Base-by-base conservation (phyloP, 768 basidiomycete species). In the Hemileccinum impolitum region DNA sequence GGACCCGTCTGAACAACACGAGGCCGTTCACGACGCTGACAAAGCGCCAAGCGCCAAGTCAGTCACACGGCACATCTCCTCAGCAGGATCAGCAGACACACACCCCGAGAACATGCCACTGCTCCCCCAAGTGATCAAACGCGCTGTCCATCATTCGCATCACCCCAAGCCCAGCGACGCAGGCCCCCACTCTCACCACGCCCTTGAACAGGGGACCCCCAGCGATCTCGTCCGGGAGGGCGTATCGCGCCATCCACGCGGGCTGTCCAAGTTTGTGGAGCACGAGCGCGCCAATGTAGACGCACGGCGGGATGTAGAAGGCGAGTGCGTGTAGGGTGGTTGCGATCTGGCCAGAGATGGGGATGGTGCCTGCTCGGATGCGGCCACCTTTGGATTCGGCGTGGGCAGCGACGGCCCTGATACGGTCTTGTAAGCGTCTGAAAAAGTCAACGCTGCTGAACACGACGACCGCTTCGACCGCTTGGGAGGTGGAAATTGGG, bases 1-100 rank as follows among this genome's bases (percentile, higher is more conserved):
- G 65, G 64, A n/a, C 69, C 68, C 10, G 55, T 61, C 25, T 54
- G 51, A 14, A 67, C 57, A 23, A 70, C 34, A 21, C 53, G 55
- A 17, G 59, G 46, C 34, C 60, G 62, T 36, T 68, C 67, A 17
- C 64, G 49, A 30, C 51, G 49, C 60, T n/a, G n/a, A n/a, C n/a
- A n/a, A n/a, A n/a, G n/a, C n/a, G n/a, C n/a, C n/a, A n/a, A n/a
- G n/a, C n/a, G n/a, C n/a, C 13, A 5, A 7, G n/a, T 25, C 30
- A 30, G 19, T 18, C 35, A 45, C 10, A 14, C 7, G 5, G 13
- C 23, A 6, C 23, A 34, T 34, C 14, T 12, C 32, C 32, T 15
- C n/a, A n/a, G n/a, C n/a, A n/a, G n/a, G 28, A 32, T 30, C 18
- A 23, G 11, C 9, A 21, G n/a, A n/a, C 11, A 39, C 43, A 32